These are phyloP conservation scores for Ceraceosorus guamensis DNA, from an alignment of 1,284 basidiomycete genomes.

Conservation along the genomic window DNA sequence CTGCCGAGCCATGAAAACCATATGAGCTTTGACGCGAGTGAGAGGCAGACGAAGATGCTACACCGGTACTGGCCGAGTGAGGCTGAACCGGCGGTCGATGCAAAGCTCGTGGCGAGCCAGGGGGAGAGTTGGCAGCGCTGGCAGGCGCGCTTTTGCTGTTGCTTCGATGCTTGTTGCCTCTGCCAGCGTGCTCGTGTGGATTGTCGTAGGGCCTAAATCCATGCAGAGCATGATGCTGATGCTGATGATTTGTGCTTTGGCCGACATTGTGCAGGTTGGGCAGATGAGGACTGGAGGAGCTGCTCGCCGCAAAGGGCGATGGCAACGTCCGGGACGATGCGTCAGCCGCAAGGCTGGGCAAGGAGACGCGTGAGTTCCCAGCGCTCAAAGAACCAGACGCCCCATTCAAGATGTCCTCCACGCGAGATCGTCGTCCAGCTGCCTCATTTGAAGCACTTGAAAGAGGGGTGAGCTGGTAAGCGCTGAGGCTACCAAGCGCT, in stretches of 20 bases:
- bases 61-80: neutral
- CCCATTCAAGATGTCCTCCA: slow-evolving; percentile 29
- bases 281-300: slow-evolving; percentile 9
- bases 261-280: slow-evolving; percentile 2
- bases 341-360: slow-evolving; percentile 20
- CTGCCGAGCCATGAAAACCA: slow-evolving; percentile 17
- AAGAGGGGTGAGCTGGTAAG: slow-evolving; percentile 25
- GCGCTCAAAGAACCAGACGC: slow-evolving; percentile 21
- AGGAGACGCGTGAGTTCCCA: slow-evolving; percentile 18
- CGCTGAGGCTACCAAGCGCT: slow-evolving; percentile 19
- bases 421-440: slow-evolving; percentile 15
- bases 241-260: slow-evolving; percentile 15
- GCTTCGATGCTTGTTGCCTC: slow-evolving; percentile 17
- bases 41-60: slow-evolving; percentile 9
- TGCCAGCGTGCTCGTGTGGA: neutral
- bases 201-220: slow-evolving; percentile 29
- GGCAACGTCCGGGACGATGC: slow-evolving; percentile 28
- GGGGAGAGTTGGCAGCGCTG: slow-evolving; percentile 25
- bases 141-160: slow-evolving; percentile 33
- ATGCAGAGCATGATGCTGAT: slow-evolving; percentile 14
- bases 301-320: slow-evolving; percentile 18
- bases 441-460: slow-evolving; percentile 8
- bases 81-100: slow-evolving; percentile 8
- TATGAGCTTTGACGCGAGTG: slow-evolving; percentile 29
- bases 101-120: slow-evolving; percentile 21